Percentiles rank a stretch among this genome's conserved stretches.
Conservation (phyloP, 2,329 filamentous ascomycete genomes). For the Aspergillus felis region DNA sequence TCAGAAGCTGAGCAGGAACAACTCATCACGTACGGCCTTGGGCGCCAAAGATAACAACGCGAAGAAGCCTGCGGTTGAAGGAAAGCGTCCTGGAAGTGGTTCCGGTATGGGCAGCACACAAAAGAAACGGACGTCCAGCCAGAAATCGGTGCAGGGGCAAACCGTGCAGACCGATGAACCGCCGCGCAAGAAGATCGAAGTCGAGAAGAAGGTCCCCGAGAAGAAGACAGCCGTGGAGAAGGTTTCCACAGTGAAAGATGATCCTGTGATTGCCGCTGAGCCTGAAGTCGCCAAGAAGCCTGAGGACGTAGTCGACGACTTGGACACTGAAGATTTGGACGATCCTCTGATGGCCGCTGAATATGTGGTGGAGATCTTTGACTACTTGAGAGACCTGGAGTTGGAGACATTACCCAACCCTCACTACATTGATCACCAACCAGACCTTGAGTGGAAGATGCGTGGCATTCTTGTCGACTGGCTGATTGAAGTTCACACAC, state of each 20-base stretch:
- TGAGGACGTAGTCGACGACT: constrained; percentile 47
- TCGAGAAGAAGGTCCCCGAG: constrained; percentile 44
- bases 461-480: constrained; percentile 95
- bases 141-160: constrained; percentile 59
- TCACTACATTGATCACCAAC: constrained; percentile 91
- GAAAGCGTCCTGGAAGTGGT: constrained; percentile 70
- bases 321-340: constrained; percentile 83
- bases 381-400: constrained; percentile 88
- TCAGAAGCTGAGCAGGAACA: constrained; percentile 63
- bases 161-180: constrained; percentile 57
- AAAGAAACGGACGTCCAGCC: constrained; percentile 63
- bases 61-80: constrained; percentile 61
- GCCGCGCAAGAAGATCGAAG: constrained; percentile 61
- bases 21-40: constrained; percentile 60
- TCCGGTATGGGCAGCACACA: constrained; percentile 60
- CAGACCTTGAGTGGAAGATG: constrained; percentile 97
- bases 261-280: constrained; percentile 24
- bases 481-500: constrained; percentile 96
- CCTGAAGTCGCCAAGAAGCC: constrained; percentile 41
- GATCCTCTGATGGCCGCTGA: constrained; percentile 98
- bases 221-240: constrained; percentile 25
- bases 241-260: constrained; percentile 29
- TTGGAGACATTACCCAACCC: constrained; percentile 77
- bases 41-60: constrained; percentile 59
- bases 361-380: constrained; percentile 95